Conservation (phyloP, 495 filamentous ascomycete species). For the Pyrenula massariospora region DNA sequence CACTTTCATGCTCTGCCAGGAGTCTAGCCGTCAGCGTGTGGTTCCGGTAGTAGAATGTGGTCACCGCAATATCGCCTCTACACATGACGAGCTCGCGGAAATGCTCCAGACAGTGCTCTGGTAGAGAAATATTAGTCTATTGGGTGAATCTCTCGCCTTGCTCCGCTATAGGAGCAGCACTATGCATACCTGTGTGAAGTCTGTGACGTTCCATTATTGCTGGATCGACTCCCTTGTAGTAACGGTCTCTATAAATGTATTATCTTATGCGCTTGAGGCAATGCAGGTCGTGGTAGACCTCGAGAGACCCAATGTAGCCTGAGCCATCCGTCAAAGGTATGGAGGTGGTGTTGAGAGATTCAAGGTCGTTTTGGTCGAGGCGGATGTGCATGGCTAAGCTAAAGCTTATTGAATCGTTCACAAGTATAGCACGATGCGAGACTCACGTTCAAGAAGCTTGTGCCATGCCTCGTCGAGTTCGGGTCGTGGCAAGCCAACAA, state of each 20-base stretch:
- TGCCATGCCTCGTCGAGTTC: background rate
- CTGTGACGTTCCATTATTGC: background rate
- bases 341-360: background rate
- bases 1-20: background rate
- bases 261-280: background rate
- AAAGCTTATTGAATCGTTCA: background rate
- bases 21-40: background rate
- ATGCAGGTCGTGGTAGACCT: background rate
- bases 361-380: background rate
- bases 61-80: background rate
- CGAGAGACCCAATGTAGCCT: background rate
- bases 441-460: background rate
- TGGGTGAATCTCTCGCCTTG: too few relatives aligned
- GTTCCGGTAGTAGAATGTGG: background rate
- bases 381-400: background rate
- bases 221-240: background rate
- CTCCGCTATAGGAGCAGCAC: too few relatives aligned
- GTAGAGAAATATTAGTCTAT: background rate
- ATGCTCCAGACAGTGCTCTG: background rate
- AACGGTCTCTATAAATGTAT: background rate
- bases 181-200: background rate
- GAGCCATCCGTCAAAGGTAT: background rate
- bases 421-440: background rate
- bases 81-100: background rate
- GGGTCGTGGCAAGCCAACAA: background rate